Evolutionary conservation across 352 stramenopile species (phyloP), one percentile per base, ranked within the genome.

Genomic region (Globisporangium lucens): DNA sequence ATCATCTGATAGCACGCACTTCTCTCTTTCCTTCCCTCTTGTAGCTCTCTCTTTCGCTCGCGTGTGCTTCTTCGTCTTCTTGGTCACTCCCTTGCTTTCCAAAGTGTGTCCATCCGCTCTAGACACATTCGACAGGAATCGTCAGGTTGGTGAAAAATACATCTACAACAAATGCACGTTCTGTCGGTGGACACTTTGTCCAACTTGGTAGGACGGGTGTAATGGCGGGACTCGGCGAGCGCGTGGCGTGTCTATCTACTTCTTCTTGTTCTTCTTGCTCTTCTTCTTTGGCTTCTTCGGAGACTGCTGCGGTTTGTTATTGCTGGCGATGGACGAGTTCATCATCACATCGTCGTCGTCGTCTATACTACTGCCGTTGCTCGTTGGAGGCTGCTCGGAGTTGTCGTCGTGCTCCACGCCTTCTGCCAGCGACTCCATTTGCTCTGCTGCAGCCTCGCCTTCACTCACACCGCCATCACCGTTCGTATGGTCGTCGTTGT

Each of bases 211-310:
- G 43, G 6, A 20, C 4, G 2, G 20, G 43, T 22, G 43, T 2
- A 6, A 12, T 51, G 43, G 6, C 6, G 15, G 43, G 43, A 22
- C 6, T 51, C 6, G 17, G 43, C 43, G 12, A 51, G 43, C 43
- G 6, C 41, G 4, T n/a, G 20, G 41, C 43, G 43, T 22, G 15
- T 79, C 76, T 56, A 63, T 83, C 75, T 80, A 85, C 79, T 80
- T 82, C 75, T 82, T 85, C 49, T 71, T 66, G 51, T 80, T 78
- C 61, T 56, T 82, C 67, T 80, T 85, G 68, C 76, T 83, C 56
- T 80, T 80, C 68, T 75, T 73, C 75, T 84, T 85, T 15, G 67
- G 68, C 69, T 70, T 85, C 72, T 72, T 77, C 59, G 68, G 52
- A 41, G 52, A 59, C n/a, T 43, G 33, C 52, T 66, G 43, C 17